phyloP scores from a whole-genome alignment of 2,329 filamentous ascomycete species.

The Fusarium aywerte region DNA sequence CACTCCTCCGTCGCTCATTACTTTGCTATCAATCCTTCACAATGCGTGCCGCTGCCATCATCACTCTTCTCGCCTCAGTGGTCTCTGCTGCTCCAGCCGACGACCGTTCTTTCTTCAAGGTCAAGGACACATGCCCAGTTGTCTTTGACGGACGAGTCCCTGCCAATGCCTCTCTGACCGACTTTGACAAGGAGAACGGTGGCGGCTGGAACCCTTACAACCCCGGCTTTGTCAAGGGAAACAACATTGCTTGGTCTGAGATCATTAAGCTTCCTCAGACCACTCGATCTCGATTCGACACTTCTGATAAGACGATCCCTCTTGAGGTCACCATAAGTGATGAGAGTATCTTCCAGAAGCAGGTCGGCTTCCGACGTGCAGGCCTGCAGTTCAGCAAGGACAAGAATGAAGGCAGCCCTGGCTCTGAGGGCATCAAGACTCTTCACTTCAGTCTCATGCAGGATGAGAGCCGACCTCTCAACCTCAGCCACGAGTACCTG shows the following conservation, averaged over 20 bases:
- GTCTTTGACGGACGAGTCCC: conserved; percentile 61
- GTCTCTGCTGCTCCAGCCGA: conserved; percentile 32
- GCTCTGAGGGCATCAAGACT: conserved; percentile 65
- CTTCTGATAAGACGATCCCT: conserved; percentile 56
- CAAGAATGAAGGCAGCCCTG: conserved; percentile 60
- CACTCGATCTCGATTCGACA: conserved; percentile 52
- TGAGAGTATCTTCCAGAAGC: conserved; percentile 68
- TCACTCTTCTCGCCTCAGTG: conserved; percentile 31
- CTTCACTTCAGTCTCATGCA: conserved; percentile 70
- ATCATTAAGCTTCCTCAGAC: conserved; percentile 58
- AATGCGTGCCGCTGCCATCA: conserved; percentile 34
- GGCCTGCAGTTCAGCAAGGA: conserved; percentile 40
- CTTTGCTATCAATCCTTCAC: conserved; percentile 7
- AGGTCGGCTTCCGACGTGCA: conserved; percentile 69
- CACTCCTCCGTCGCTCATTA: conserved; percentile 19
- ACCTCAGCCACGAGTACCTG: conserved; percentile 71
- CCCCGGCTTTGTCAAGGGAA: conserved; percentile 63
- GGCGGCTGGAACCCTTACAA: conserved; percentile 57
- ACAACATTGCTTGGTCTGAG: conserved; percentile 62
- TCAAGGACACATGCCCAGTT: conserved; percentile 43
- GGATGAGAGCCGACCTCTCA: conserved; percentile 62
- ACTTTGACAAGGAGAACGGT: conserved; percentile 56
- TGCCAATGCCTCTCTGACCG: conserved; percentile 49
- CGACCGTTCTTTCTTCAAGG: conserved; percentile 1
- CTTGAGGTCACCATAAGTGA: conserved; percentile 68